phyloP scores from a whole-genome alignment of 805 yeast genomes.

The Wilhelminamyces savonicus region DNA sequence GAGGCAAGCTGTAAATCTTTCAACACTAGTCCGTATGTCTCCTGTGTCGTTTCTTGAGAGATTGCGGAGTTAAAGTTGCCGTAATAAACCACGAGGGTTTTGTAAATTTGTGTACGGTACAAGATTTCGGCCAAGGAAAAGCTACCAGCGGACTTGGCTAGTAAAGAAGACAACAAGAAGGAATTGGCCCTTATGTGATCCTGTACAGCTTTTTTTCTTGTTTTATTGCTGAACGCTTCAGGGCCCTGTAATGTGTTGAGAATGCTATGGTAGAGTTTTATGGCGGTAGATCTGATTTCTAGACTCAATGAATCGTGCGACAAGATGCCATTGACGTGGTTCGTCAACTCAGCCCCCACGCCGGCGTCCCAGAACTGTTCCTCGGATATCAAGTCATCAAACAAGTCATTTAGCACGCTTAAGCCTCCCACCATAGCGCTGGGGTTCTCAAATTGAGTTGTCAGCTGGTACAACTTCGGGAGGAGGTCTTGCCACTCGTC shows the following conservation, averaged over 20 bases:
- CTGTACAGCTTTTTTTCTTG: constrained; percentile 30
- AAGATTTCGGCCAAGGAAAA: constrained; percentile 10
- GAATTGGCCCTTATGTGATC: constrained; percentile 14
- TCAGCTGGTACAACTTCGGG: constrained; percentile 37
- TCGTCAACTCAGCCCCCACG: constrained; percentile 50
- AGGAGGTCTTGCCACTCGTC: constrained; percentile 89
- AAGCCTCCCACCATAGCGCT: constrained; percentile 46
- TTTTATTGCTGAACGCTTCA: constrained; percentile 34
- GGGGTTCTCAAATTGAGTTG: constrained; percentile 23
- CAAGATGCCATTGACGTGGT: constrained; percentile 42
- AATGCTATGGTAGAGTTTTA: constrained; percentile 48
- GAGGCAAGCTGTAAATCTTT: constrained; percentile 18
- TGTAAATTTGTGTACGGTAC: constrained; percentile 23
- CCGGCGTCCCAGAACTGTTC: constrained; percentile 80
- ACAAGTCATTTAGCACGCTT: constrained; percentile 63
- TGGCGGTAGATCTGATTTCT: constrained; percentile 41
- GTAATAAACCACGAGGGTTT: constrained; percentile 15
- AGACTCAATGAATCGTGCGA: constrained; percentile 17
- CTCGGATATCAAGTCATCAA: constrained; percentile 81
- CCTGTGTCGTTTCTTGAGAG: constrained; percentile 8
- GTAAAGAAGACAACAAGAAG: constrained; percentile 11
- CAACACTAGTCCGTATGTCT: constrained; percentile 9
- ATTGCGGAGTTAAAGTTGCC: constrained; percentile 23
- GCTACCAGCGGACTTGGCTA: constrained; percentile 7
- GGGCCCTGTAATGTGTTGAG: constrained; percentile 47